Base-by-base conservation (phyloP, 2,329 filamentous ascomycete species). In the Colletotrichum godetiae region DNA sequence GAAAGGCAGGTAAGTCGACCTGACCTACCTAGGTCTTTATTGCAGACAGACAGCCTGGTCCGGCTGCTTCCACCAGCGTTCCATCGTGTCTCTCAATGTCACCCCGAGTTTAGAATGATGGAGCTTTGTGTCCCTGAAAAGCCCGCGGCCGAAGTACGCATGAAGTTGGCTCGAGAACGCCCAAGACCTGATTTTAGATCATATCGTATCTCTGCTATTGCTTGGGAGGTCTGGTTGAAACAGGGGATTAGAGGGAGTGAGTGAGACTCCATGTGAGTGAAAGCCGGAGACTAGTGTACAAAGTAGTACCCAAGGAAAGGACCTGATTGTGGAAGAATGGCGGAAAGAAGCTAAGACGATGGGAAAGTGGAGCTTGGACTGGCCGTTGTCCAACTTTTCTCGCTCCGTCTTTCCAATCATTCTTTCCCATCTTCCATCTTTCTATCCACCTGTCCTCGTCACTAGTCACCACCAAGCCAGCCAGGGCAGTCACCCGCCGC, bases 131-230 rank as follows among this genome's bases (percentile, higher is more conserved):
- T 67, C 68, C 61, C 61, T 70, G 35, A 27, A 58, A 65, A 59
- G 49, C 53, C 22, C 37, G 24, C n/a, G 42, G 67, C 42, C 35
- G 15, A 29, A 42, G 8, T n/a, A 42, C 22, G 52, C 61, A 59
- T 53, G 53, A 55, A 70, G 67, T 37, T 70, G 67, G 46, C 29
- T 46, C 29, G 35, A 24, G 49, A 58, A 24, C 49, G n/a, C 35
- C 29, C 58, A 68, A 68, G 69, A 72, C 69, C 64, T 72, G 69
- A 68, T 72, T 72, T 68, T 62, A 67, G 67, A 52, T 37, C 64
- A 68, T 72, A 72, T 35, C 37, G 1, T 29, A 35, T 3, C 55
- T 27, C 60, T 63, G 49, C 49, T 72, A 72, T 72, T 57, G 52
- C 64, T 49, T 72, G 55, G 68, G 63, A 46, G 27, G 56, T 35